Conservation (phyloP, 129 eudicot species). For the sunflower (Helianthus annuus) region DNA sequence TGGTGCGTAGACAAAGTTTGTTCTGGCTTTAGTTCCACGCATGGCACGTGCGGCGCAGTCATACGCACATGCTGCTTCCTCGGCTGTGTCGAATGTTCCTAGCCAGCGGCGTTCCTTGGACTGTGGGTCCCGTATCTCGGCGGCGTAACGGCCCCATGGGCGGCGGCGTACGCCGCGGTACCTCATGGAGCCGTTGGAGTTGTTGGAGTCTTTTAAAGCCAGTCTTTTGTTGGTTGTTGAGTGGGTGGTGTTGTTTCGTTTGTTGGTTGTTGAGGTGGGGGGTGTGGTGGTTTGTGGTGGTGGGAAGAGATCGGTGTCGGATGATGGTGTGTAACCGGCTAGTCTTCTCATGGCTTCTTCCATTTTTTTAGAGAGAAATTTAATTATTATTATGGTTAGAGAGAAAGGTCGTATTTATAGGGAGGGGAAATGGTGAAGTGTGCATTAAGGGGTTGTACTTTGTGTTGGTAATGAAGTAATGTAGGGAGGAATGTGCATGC, state of each 20-base stretch:
- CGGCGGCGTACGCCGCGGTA: constrained; percentile 98
- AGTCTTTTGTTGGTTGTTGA: constrained; percentile 44
- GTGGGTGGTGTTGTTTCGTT: constrained; percentile 23
- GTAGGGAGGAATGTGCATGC: constrained; percentile 27
- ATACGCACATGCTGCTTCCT: constrained; percentile 95
- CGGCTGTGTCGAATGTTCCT: constrained; percentile 97
- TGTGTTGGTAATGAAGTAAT: constrained; percentile 10
- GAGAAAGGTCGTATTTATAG: constrained; percentile 11
- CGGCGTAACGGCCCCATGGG: constrained; percentile 97
- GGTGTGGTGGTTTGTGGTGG: constrained; percentile 9
- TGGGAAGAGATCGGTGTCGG: constrained; percentile 31
- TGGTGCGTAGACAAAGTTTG: constrained; percentile 67
- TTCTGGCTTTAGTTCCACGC: constrained; percentile 84
- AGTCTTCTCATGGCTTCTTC: constrained; percentile 69
- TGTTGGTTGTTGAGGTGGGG: neutral
- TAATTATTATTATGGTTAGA: neutral
- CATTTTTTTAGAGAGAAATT: constrained; percentile 21
- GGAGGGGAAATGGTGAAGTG: neutral
- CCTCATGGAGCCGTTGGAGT: constrained; percentile 39
- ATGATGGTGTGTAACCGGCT: constrained; percentile 40
- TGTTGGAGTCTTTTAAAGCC: constrained; percentile 37
- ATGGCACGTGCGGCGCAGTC: constrained; percentile 94
- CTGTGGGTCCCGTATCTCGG: constrained; percentile 90
- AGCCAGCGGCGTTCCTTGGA: constrained; percentile 96
- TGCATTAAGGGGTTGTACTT: constrained; percentile 18